Base-by-base conservation (phyloP, 768 basidiomycete genomes). In the Pleurotus ostreatus region DNA sequence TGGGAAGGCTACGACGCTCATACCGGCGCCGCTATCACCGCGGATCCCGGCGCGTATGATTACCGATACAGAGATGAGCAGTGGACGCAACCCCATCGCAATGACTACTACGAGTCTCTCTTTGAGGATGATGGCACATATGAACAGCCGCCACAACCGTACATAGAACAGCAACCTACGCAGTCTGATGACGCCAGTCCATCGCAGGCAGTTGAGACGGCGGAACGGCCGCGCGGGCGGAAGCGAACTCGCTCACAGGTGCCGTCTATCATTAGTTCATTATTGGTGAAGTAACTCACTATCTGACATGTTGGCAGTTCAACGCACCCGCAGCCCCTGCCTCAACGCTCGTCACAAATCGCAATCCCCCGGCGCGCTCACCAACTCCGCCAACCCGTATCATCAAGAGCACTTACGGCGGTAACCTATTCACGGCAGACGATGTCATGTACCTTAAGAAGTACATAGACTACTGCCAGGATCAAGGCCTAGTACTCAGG, bases 381-480 rank as follows among this genome's bases (percentile, higher is more conserved):
- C 92, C 92, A 3, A 90, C 89, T 0, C 92, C 92, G 11, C 92
- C 92, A 16, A 82, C 80, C 4, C 82, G 90, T 13, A 85, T 92
- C 18, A 85, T 94, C 66, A 92, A 91, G 70, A 93, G 91, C 63
- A 92, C 91, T 0, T 93, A 92, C 63, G 92, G 92, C 44, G 92
- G 92, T 12, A 93, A 94, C 65, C 67, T 92, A 39, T 94, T 94
- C 64, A 94, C 92, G 0, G 78, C 85, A 1, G 92, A 93, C 47
- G 92, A 94, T 65, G 83, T 94, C 41, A 55, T 82, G 37, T 94
- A 93, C 67, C 78, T 94, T 59, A 91, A 92, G 65, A 87, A 84
- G 66, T 94, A 94, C 66, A 94, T 94, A 46, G 89, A 92, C 62
- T 94, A 92, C 63, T 94, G 92, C 64, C 90, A 92, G 63, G 89